Evolutionary conservation across 495 filamentous ascomycete species (phyloP).

Genomic region (Penicillium herquei): DNA sequence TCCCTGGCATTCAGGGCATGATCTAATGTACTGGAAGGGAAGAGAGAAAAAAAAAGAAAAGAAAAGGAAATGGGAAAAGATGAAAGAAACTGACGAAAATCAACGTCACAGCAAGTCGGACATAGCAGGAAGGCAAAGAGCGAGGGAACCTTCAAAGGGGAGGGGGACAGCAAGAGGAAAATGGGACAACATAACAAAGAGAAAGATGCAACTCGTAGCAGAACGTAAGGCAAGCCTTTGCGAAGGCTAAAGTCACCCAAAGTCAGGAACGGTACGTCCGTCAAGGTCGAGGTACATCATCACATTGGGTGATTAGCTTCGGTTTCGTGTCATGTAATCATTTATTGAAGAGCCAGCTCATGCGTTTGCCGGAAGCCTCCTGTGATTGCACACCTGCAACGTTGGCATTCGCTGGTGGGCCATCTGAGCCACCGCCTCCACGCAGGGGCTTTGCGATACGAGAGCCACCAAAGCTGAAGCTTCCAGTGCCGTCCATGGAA

Average conservation of each 20-base stretch:
- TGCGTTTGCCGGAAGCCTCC: constrained; percentile 44
- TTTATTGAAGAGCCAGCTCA: constrained; percentile 53
- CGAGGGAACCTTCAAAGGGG: not conserved
- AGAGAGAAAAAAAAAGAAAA: constrained; percentile 9
- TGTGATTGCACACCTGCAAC: constrained; percentile 45
- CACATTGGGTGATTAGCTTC: not conserved
- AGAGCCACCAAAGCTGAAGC: constrained; percentile 75
- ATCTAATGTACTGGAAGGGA: constrained; percentile 30
- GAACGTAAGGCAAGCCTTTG: constrained; percentile 12
- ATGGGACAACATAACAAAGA: not conserved
- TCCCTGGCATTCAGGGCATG: constrained; percentile 19
- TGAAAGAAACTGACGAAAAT: too few species aligned
- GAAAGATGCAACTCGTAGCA: constrained; percentile 26
- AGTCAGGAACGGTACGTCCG: not conserved
- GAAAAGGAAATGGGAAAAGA: constrained; percentile 3
- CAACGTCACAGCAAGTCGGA: not conserved
- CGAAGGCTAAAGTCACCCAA: not conserved
- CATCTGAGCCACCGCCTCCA: constrained; percentile 69
- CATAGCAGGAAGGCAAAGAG: too few species aligned
- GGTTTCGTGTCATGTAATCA: constrained; percentile 20
- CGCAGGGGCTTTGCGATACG: constrained; percentile 96
- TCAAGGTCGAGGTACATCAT: not conserved
- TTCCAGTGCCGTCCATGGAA: constrained; percentile 56
- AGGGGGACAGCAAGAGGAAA: not conserved
- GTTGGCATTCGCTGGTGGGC: constrained; percentile 26